Evolutionary conservation across 1,284 basidiomycete genomes (phyloP).

Genomic region (Ustilago curta): DNA sequence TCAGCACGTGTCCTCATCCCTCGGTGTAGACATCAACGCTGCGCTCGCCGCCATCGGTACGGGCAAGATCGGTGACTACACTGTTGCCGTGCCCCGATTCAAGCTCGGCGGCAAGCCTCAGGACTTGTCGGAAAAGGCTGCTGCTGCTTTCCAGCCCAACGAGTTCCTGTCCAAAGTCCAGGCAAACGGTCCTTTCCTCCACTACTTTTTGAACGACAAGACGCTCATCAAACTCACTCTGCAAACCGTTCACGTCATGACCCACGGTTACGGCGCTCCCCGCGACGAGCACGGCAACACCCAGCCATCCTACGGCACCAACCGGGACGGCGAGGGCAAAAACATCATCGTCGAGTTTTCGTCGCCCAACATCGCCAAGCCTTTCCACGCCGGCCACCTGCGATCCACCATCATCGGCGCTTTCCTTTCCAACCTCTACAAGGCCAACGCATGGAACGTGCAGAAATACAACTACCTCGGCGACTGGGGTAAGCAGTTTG

Average conservation of each 20-base stretch:
- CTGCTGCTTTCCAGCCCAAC: conserved; percentile 72
- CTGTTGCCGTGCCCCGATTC: conserved; percentile 90
- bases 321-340: conserved; percentile 64
- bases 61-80: conserved; percentile 88
- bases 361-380: conserved; percentile 97
- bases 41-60: conserved; percentile 88
- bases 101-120: conserved; percentile 85
- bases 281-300: conserved; percentile 54
- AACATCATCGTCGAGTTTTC: conserved; percentile 80
- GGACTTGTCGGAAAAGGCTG: conserved; percentile 80
- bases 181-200: conserved; percentile 62
- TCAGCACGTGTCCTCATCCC: conserved; percentile 78
- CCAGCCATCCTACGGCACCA: conserved; percentile 65
- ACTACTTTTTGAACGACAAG: conserved; percentile 66
- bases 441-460: conserved; percentile 92
- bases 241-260: conserved; percentile 81
- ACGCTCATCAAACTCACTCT: conserved; percentile 83
- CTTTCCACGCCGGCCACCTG: conserved; percentile 97
- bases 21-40: conserved; percentile 73
- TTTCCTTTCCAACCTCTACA: conserved; percentile 91
- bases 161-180: conserved; percentile 56
- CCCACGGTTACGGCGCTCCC: conserved; percentile 71
- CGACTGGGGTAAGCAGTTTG: conserved; percentile 72
- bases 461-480: conserved; percentile 86
- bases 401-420: conserved; percentile 97